phyloP scores from a whole-genome alignment of 164 flowering plant species.

The Magnolia sinica region DNA sequence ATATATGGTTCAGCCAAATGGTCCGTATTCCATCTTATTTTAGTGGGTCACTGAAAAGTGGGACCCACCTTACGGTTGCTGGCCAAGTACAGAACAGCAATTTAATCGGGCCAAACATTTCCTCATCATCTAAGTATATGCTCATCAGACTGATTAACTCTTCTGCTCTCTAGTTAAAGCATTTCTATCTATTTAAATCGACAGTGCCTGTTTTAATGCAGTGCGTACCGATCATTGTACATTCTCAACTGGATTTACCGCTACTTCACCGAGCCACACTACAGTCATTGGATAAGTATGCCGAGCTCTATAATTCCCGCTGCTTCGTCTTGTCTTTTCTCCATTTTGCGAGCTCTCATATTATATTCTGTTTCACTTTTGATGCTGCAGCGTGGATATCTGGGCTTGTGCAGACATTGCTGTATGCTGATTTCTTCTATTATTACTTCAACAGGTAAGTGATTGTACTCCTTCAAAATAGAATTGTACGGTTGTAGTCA shows the following conservation, averaged over 20 bases:
- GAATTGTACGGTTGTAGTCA: neutral
- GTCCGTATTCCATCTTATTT: too few relatives aligned
- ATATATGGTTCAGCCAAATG: too few relatives aligned
- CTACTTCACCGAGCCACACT: conserved; percentile 82
- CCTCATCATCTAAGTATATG: neutral
- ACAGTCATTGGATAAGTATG: conserved; percentile 87
- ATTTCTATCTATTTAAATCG: neutral
- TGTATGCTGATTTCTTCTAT: conserved; percentile 94
- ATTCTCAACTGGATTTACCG: conserved; percentile 93
- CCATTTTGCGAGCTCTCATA: neutral
- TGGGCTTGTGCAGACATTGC: conserved; percentile 84
- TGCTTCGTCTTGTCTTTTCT: neutral
- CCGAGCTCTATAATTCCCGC: neutral
- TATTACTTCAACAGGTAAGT: conserved; percentile 80
- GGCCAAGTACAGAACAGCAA: neutral
- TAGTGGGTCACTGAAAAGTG: too few relatives aligned
- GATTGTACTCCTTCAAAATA: neutral
- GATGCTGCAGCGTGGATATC: conserved; percentile 78
- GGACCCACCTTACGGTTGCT: neutral
- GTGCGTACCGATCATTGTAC: conserved; percentile 78
- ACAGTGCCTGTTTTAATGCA: conserved; percentile 27
- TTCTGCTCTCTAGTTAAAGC: neutral
- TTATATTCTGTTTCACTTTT: neutral
- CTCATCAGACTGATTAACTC: neutral
- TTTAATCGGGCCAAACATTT: neutral